Evolutionary conservation across 305 asterid genomes (phyloP), one percentile per base, ranked within the genome.

Genomic region (Fraxinus paxiana): DNA sequence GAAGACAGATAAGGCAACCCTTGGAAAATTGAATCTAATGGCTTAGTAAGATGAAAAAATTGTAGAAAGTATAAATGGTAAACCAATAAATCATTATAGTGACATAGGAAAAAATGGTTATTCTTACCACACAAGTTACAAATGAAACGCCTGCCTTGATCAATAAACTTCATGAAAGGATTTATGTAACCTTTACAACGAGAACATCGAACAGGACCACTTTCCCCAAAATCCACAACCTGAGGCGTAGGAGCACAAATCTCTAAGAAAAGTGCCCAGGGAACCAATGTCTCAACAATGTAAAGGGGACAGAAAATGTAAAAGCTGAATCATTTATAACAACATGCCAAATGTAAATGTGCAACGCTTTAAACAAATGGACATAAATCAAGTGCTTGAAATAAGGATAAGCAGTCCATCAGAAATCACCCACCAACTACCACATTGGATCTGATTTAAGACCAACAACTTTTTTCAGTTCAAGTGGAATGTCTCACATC

Each of bases 161-260:
- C 98, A 70, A 92, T 90, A 84, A 96, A 96, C 89, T 93, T 94
- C 96, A 94, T 90, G 77, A 94, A 94, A 75, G 99, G 99, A 85
- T 96, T 96, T 69, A 96, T 89, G 91, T 96, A 96, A 82, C 98
- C 98, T 87, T 96, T 93, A 92, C 99, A 96, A 34, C 97, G 98
- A 67, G 97, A 94, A 87, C 99, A 96, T 83, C 99, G 94, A 80
- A 96, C 97, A 75, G 99, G 99, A 74, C 99, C 99, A 89, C 89
- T 86, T 86, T 93, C 99, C 69, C 98, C 98, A 85, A 94, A 94
- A 90, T 96, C 99, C 88, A 96, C 98, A 82, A 94, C 93, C 99
- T 96, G 76, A 31, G 46, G 12, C 10, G 20, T 33, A n/a, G 43
- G 24, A 70, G 43, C 43, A 70, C 37, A 70, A 70, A 35, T n/a